A percentile compares a stretch with the other conserved stretches of the same genome.
Conservation (phyloP, 2,329 filamentous ascomycete genomes). For the Fusarium buxicola region DNA sequence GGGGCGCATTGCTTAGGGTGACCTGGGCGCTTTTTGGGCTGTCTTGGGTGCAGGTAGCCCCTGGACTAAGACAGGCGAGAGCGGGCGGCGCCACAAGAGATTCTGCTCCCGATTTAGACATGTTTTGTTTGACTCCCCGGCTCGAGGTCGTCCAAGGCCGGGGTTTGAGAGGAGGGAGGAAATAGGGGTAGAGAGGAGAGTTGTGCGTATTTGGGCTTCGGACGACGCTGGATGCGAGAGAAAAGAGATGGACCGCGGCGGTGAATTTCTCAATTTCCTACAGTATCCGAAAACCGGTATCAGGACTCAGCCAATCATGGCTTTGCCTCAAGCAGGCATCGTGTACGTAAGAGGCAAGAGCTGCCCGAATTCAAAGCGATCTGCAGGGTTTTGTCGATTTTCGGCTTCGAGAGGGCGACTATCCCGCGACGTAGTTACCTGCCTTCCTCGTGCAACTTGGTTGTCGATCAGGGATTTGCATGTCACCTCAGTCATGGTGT, state of each 20-base stretch:
- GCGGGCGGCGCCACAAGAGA: constrained; percentile 18
- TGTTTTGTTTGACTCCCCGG: background rate
- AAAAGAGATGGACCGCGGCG: background rate
- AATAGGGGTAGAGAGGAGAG: constrained; percentile 2
- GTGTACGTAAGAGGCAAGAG: constrained; percentile 35
- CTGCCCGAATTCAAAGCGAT: constrained; percentile 31
- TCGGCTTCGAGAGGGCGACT: constrained; percentile 13
- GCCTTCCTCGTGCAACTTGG: constrained; percentile 31
- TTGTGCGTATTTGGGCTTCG: constrained; percentile 6
- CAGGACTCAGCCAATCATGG: constrained; percentile 16
- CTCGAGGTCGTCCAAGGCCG: background rate
- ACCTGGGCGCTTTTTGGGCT: constrained; percentile 18
- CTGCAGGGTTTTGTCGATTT: constrained; percentile 38
- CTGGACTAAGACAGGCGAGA: constrained; percentile 32
- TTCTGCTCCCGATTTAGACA: constrained; percentile 13
- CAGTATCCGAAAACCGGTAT: background rate
- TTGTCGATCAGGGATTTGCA: constrained; percentile 29
- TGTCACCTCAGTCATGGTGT: too few species aligned
- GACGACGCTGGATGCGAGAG: background rate
- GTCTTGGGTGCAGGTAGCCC: constrained; percentile 29
- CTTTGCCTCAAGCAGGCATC: constrained; percentile 12
- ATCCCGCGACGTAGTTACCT: constrained; percentile 25
- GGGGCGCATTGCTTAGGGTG: constrained; percentile 30
- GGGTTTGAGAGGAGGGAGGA: background rate
- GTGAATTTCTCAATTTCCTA: background rate